A percentile compares a stretch with the other conserved stretches of the same genome.
phyloP scores from a whole-genome alignment of 1,284 basidiomycete genomes.

The Ustilago hordei region DNA sequence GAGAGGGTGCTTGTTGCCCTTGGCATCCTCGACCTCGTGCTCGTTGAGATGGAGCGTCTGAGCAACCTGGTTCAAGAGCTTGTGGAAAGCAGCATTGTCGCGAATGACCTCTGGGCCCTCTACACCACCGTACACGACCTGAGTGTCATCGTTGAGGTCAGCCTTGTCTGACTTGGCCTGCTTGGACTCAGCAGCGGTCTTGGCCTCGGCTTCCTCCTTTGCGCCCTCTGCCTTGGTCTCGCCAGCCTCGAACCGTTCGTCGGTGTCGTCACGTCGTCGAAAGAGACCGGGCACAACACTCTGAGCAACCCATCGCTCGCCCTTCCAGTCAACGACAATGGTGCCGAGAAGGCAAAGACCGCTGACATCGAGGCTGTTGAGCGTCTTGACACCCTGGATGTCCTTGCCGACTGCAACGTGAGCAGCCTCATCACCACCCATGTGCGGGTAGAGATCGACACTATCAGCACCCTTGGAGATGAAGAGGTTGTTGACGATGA shows the following conservation, averaged over 20 bases:
- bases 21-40: constrained; percentile 72
- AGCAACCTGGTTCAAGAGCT: constrained; percentile 73
- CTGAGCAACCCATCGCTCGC: constrained; percentile 75
- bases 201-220: constrained; percentile 32
- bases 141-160: constrained; percentile 69
- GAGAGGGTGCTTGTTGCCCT: constrained; percentile 72
- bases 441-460: constrained; percentile 73
- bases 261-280: constrained; percentile 67
- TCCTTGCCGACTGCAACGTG: constrained; percentile 75
- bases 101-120: constrained; percentile 71
- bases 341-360: constrained; percentile 68
- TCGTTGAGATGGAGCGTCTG: constrained; percentile 72
- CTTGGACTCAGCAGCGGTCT: constrained; percentile 76
- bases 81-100: constrained; percentile 72
- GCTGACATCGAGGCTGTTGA: constrained; percentile 73
- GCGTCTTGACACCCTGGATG: constrained; percentile 72
- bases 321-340: constrained; percentile 74
- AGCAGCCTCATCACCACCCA: constrained; percentile 75
- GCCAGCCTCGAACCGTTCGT: constrained; percentile 42
- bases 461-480: constrained; percentile 74
- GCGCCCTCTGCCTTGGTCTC: constrained; percentile 40
- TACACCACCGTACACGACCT: constrained; percentile 73
- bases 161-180: constrained; percentile 77
- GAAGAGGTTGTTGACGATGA: constrained; percentile 74
- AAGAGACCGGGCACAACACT: constrained; percentile 75